phyloP scores from a whole-genome alignment of 352 stramenopile genomes.

The Globisporangium parvum region DNA sequence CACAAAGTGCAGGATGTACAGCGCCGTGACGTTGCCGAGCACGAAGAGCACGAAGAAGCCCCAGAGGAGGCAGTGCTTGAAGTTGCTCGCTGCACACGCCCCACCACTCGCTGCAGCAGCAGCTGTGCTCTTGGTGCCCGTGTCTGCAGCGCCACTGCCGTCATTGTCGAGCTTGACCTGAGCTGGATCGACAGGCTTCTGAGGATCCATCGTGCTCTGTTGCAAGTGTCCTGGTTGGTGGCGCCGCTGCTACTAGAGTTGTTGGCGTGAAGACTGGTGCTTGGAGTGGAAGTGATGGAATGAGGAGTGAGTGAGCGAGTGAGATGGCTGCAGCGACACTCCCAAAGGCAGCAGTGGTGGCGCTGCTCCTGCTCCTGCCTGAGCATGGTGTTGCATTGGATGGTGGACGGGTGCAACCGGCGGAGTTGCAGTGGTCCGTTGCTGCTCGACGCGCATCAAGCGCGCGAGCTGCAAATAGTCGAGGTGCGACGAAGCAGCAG shows the following conservation, averaged over 20 bases:
- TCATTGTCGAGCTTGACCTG: slow-evolving; percentile 39
- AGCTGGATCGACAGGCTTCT: slow-evolving; percentile 32
- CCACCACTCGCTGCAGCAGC: not conserved
- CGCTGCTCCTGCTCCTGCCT: no score
- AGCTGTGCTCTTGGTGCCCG: not conserved
- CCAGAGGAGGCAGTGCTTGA: slow-evolving; percentile 19
- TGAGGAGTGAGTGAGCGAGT: no score
- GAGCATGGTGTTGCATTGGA: no score
- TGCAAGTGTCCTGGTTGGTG: no score
- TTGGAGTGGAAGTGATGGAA: no score
- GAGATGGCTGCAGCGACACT: no score
- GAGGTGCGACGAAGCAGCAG: no score
- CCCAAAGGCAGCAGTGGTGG: no score
- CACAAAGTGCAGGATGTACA: slow-evolving; percentile 65
- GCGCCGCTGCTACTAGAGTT: not conserved
- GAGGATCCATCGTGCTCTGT: slow-evolving; percentile 17
- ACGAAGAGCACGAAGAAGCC: slow-evolving; percentile 45
- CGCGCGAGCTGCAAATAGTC: no score
- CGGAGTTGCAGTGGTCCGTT: no score
- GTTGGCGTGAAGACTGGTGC: not conserved
- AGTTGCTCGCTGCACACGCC: not conserved
- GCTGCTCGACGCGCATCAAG: no score
- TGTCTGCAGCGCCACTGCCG: not conserved
- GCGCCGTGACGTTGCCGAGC: slow-evolving; percentile 45
- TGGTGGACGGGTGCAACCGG: no score